phyloP scores from a whole-genome alignment of 106 monocot genomes.

The Platanthera zijinensis region DNA sequence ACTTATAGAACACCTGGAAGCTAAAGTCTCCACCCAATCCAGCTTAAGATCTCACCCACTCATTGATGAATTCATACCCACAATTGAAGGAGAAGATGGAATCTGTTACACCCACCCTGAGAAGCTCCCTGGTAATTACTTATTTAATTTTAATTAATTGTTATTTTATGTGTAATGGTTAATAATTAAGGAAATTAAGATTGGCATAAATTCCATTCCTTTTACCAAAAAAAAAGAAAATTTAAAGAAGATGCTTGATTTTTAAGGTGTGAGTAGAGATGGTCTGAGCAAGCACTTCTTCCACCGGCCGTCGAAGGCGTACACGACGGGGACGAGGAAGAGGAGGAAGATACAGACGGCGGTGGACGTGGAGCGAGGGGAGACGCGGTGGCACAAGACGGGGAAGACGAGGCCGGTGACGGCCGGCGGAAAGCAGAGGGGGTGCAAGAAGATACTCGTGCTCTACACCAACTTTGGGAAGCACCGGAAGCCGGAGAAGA shows the following conservation, averaged over 20 bases:
- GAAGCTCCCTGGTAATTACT: conserved; percentile 57
- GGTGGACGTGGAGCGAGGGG: conserved; percentile 42
- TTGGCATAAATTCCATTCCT: conserved; percentile 2
- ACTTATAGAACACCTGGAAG: conserved; percentile 81
- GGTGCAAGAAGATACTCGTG: conserved; percentile 94
- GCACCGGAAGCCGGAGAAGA: conserved; percentile 83
- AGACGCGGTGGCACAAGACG: conserved; percentile 97
- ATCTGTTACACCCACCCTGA: conserved; percentile 91
- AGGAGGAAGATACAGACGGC: conserved; percentile 36
- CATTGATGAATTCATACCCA: conserved; percentile 93
- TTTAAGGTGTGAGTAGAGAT: conserved; percentile 37
- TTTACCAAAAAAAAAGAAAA: background rate
- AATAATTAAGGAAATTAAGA: background rate
- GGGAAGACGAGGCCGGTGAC: conserved; percentile 87
- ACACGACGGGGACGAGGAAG: conserved; percentile 51
- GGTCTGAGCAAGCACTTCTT: conserved; percentile 54
- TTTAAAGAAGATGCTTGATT: background rate
- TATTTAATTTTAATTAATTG: background rate
- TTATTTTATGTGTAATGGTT: background rate
- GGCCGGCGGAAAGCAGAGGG: conserved; percentile 57
- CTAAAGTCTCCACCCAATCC: conserved; percentile 39
- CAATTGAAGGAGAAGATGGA: conserved; percentile 84
- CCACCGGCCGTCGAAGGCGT: conserved; percentile 50
- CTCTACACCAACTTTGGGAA: conserved; percentile 92
- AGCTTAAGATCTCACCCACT: conserved; percentile 58